Conservation (phyloP, 768 basidiomycete species). For the Boletus subparvulus region DNA sequence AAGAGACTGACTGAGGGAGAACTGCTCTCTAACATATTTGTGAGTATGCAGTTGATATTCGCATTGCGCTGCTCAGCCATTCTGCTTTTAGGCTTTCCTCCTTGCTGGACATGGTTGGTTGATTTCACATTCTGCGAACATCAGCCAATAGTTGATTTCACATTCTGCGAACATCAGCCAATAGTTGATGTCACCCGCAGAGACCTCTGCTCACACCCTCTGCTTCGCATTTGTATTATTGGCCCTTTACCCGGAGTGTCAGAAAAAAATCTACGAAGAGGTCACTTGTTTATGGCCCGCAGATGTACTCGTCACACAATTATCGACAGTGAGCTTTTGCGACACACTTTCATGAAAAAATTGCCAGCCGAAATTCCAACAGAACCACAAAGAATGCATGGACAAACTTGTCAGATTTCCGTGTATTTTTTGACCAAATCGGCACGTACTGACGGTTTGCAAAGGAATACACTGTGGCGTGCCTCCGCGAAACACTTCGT, state of each 20-base stretch:
- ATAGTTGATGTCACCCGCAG: constrained; percentile 27
- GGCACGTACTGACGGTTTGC: neutral
- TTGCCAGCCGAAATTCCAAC: neutral
- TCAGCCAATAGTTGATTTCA: constrained; percentile 3
- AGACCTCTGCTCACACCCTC: constrained; percentile 48
- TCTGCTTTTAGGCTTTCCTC: constrained; percentile 39
- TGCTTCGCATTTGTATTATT: constrained; percentile 44
- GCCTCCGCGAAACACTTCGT: constrained; percentile 48
- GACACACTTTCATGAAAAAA: neutral
- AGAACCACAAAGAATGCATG: constrained; percentile 43
- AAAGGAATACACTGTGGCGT: constrained; percentile 44
- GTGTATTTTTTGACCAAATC: neutral
- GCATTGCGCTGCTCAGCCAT: neutral
- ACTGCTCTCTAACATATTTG: constrained; percentile 49
- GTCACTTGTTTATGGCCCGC: constrained; percentile 40
- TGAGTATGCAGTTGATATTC: constrained; percentile 22
- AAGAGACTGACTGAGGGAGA: constrained; percentile 44
- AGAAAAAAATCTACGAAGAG: constrained; percentile 47
- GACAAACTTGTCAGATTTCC: constrained; percentile 35
- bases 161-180: neutral
- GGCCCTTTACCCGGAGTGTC: constrained; percentile 50
- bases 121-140: neutral
- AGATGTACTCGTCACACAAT: constrained; percentile 26
- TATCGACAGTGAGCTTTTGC: constrained; percentile 29
- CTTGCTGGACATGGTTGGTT: constrained; percentile 49